Percentiles rank a stretch among this genome's conserved stretches.
phyloP scores from a whole-genome alignment of 345 rosid genomes.

The Heritiera fomes region DNA sequence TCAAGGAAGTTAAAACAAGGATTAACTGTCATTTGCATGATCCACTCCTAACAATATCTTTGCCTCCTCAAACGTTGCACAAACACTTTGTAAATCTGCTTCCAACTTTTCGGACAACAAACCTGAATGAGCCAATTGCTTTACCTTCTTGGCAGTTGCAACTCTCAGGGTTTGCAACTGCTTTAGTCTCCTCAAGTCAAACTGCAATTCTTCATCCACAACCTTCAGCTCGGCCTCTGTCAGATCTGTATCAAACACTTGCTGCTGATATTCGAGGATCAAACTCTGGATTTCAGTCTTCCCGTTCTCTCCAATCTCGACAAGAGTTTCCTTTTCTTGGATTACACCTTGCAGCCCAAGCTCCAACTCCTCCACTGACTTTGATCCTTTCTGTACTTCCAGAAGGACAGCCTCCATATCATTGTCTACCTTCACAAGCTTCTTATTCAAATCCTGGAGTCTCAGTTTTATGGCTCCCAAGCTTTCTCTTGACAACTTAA shows the following conservation, averaged over 20 bases:
- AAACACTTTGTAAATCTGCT: slow-evolving; percentile 41
- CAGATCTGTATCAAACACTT: slow-evolving; percentile 51
- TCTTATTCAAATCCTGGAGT: slow-evolving; percentile 43
- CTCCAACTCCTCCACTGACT: slow-evolving; percentile 46
- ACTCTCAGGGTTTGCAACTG: slow-evolving; percentile 37
- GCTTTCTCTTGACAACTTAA: slow-evolving; percentile 56
- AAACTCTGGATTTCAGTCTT: slow-evolving; percentile 42
- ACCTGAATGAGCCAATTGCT: slow-evolving; percentile 20
- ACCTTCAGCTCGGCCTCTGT: slow-evolving; percentile 50
- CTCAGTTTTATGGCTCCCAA: slow-evolving; percentile 48
- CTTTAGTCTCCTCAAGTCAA: slow-evolving; percentile 35
- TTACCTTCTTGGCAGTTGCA: slow-evolving; percentile 35
- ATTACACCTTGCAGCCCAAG: slow-evolving; percentile 41
- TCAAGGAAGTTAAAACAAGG: background rate
- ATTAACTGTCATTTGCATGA: slow-evolving; percentile 14
- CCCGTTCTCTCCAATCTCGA: slow-evolving; percentile 55
- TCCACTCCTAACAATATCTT: slow-evolving; percentile 31
- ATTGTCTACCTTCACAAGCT: slow-evolving; percentile 39
- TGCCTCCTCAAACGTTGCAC: slow-evolving; percentile 47
- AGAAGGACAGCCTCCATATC: slow-evolving; percentile 39
- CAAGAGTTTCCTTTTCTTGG: slow-evolving; percentile 58
- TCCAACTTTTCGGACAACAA: slow-evolving; percentile 42
- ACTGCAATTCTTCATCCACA: slow-evolving; percentile 47
- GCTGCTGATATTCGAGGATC: slow-evolving; percentile 62
- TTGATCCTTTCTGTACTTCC: slow-evolving; percentile 52